Percentiles rank a stretch among this genome's conserved stretches.
These are phyloP conservation scores for Pyropia haitanensis DNA, from an alignment of 23 red algal genomes.

Conservation along the genomic window DNA sequence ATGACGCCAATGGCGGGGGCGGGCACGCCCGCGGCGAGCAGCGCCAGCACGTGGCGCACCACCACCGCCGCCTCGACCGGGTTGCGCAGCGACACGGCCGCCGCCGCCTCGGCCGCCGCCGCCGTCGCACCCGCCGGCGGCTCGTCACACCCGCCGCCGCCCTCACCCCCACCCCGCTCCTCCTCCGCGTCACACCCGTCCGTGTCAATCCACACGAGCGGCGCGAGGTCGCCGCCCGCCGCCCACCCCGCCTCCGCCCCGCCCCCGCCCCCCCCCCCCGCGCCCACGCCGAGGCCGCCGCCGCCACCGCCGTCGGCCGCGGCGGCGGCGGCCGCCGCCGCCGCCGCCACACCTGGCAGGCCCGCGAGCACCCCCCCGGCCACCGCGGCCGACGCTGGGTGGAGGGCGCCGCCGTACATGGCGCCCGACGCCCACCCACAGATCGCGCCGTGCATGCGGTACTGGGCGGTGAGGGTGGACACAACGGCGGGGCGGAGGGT, in stretches of 20 bases:
- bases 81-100: conserved; percentile 10
- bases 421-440: neutral
- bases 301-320: too few relatives aligned
- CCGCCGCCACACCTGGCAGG: neutral
- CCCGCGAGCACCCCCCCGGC: neutral
- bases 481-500: neutral
- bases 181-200: conserved; percentile 13
- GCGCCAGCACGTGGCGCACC: neutral
- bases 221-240: neutral
- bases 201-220: conserved; percentile 20
- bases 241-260: too few relatives aligned
- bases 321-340: too few relatives aligned
- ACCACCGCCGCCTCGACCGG: neutral
- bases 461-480: conserved; percentile 7
- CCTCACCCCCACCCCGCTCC: too few relatives aligned
- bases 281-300: too few relatives aligned
- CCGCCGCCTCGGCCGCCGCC: neutral
- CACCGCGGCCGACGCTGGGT: neutral
- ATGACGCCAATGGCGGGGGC: conserved; percentile 54
- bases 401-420: conserved; percentile 7
- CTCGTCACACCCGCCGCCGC: too few relatives aligned
- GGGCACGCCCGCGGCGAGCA: conserved; percentile 3
- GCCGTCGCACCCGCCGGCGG: neutral
- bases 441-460: conserved; percentile 10
- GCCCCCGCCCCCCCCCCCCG: too few relatives aligned